A percentile compares a stretch with the other conserved stretches of the same genome.
phyloP scores from a whole-genome alignment of 225 moss, liverwort and hornwort species.

The Bryoerythrophyllum caledonicum region DNA sequence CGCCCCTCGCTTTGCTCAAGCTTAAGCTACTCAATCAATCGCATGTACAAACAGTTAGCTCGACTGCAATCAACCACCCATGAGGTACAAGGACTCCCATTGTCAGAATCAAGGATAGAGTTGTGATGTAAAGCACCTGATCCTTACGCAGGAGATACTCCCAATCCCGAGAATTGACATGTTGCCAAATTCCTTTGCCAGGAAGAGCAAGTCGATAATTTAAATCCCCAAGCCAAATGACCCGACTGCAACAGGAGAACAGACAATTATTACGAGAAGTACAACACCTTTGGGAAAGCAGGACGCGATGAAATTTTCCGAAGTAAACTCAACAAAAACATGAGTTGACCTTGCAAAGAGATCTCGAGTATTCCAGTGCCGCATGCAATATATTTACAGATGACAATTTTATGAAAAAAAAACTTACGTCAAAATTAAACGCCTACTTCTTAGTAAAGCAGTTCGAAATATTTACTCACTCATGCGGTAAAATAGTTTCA shows the following conservation, averaged over 20 bases:
- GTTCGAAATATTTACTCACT: constrained; percentile 39
- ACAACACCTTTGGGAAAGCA: neutral
- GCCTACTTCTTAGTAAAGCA: neutral
- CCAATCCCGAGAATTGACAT: constrained; percentile 28
- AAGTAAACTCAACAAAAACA: neutral
- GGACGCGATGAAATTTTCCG: neutral
- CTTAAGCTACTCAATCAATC: constrained; percentile 26
- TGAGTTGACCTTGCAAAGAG: neutral
- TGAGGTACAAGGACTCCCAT: neutral
- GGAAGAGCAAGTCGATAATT: constrained; percentile 35
- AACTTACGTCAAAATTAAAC: no score
- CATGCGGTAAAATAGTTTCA: constrained; percentile 66
- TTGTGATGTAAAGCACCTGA: constrained; percentile 22
- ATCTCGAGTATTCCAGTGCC: neutral
- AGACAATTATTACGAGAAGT: neutral
- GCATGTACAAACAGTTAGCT: constrained; percentile 1
- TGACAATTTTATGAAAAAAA: neutral
- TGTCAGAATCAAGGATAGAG: neutral
- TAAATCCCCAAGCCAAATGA: constrained; percentile 43
- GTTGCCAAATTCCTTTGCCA: constrained; percentile 25
- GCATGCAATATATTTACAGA: neutral
- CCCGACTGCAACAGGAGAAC: constrained; percentile 23
- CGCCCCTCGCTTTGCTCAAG: constrained; percentile 32
- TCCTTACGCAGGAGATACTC: constrained; percentile 26
- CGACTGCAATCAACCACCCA: neutral